Percentiles rank a stretch among this genome's conserved stretches.
Evolutionary conservation across 805 yeast genomes (phyloP).

Genomic region (Yarrowia sp.): DNA sequence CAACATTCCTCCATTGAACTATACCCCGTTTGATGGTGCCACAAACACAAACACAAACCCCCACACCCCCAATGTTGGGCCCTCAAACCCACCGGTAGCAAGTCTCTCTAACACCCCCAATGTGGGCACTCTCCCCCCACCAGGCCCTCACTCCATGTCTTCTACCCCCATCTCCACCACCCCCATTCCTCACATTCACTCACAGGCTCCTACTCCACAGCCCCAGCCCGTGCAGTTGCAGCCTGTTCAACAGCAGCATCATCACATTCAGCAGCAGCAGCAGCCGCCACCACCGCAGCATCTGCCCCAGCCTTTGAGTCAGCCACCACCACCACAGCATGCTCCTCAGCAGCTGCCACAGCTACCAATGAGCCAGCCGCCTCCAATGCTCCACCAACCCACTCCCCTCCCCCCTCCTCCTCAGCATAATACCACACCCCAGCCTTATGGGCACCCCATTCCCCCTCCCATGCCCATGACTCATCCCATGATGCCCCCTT

Average conservation of each 20-base stretch:
- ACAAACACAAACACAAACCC: neutral
- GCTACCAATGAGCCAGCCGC: neutral
- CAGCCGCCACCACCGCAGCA: neutral
- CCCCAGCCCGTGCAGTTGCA: neutral
- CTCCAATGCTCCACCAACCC: neutral
- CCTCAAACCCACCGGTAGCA: neutral
- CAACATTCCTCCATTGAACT: neutral
- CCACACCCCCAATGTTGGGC: neutral
- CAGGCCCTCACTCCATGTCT: neutral
- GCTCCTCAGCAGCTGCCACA: neutral
- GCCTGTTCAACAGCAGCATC: neutral
- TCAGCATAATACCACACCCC: neutral
- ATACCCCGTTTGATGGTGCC: neutral
- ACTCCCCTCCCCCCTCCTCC: neutral
- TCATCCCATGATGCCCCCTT: slow-evolving; percentile 9
- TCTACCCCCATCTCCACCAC: neutral
- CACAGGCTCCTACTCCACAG: neutral
- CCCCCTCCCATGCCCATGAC: neutral
- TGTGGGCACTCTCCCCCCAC: too few species aligned
- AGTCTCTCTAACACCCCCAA: too few species aligned
- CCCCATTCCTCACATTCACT: neutral
- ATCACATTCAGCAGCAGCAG: neutral
- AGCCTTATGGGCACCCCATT: neutral
- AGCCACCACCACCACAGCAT: neutral
- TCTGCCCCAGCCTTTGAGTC: neutral